Conservation (phyloP, 2,329 filamentous ascomycete genomes). For the Talaromyces islandicus region DNA sequence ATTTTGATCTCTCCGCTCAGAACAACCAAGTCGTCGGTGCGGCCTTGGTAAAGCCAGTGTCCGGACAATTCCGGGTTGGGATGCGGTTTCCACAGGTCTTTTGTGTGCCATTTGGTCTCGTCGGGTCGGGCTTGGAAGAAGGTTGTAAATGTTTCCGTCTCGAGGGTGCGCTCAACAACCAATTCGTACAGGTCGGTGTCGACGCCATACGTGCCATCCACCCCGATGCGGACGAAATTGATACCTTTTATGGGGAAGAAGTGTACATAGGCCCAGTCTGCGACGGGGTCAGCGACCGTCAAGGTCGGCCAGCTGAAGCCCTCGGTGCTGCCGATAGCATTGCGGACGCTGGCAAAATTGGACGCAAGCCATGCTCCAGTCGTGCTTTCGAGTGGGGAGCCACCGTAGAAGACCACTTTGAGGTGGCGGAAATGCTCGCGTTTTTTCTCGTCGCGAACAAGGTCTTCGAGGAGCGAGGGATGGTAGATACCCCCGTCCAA, state of each 20-base stretch:
- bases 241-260: conserved; percentile 14
- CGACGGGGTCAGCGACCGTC: conserved; percentile 3
- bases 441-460: conserved; percentile 12
- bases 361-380: conserved; percentile 20
- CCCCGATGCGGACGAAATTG: conserved; percentile 7
- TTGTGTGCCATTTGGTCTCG: conserved; percentile 15
- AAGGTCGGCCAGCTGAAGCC: conserved; percentile 14
- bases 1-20: conserved; percentile 16
- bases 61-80: conserved; percentile 10
- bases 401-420: conserved; percentile 15
- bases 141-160: conserved; percentile 15
- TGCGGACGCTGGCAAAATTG: conserved; percentile 3
- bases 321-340: conserved; percentile 20
- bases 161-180: conserved; percentile 14
- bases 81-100: conserved; percentile 20
- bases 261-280: conserved; percentile 16
- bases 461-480: conserved; percentile 18
- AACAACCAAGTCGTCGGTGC: conserved; percentile 16
- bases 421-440: conserved; percentile 14
- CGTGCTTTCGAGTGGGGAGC: conserved; percentile 20
- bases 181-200: conserved; percentile 17
- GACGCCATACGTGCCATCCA: background rate
- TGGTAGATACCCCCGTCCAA: conserved; percentile 15
- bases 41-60: conserved; percentile 21
- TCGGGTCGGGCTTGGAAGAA: conserved; percentile 16